Conservation (phyloP, 2,329 filamentous ascomycete species). For the Cladosporium cucumerinum region DNA sequence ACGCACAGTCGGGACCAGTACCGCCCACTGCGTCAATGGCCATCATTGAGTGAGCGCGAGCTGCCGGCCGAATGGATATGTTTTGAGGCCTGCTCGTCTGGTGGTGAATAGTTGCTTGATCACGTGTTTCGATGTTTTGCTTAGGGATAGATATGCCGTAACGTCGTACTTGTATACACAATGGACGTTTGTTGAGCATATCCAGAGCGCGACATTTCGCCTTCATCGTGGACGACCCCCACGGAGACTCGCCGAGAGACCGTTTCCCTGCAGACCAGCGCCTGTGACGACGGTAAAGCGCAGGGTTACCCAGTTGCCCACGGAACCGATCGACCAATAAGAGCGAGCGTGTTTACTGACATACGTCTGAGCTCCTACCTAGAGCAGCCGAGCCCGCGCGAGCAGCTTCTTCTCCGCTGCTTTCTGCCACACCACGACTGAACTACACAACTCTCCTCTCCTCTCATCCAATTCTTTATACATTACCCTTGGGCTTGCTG, state of each 20-base stretch:
- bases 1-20: neutral
- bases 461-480: conserved; percentile 1
- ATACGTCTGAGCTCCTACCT: conserved; percentile 9
- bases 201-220: neutral
- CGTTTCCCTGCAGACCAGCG: conserved; percentile 2
- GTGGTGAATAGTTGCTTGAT: neutral
- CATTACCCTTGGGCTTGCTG: conserved; percentile 18
- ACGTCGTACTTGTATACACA: neutral
- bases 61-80: neutral
- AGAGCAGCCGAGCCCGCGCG: conserved; percentile 15
- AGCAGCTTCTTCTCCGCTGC: conserved; percentile 20
- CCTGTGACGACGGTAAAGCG: conserved; percentile 12
- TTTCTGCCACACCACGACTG: conserved; percentile 19
- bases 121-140: neutral
- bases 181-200: neutral
- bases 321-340: conserved; percentile 12
- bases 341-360: conserved; percentile 1
- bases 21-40: neutral
- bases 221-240: neutral
- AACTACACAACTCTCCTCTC: conserved; percentile 21
- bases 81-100: neutral
- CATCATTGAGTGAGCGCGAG: neutral
- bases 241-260: neutral
- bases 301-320: conserved; percentile 13
- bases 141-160: neutral